Conservation (phyloP, 768 basidiomycete species). For the Auriscalpium orientale region DNA sequence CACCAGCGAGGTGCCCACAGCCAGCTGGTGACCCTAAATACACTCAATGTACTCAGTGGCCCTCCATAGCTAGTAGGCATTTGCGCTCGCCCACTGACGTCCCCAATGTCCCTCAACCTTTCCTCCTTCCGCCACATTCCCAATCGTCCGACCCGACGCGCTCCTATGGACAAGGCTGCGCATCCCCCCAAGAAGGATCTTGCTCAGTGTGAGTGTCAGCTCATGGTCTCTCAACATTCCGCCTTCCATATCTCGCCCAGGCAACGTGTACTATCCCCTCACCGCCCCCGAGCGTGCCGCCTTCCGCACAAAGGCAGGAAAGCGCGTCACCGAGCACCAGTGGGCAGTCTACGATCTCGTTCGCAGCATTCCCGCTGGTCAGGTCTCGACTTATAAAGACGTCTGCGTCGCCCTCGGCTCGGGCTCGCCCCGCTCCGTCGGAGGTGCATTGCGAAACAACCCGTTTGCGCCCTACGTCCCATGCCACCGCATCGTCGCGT, state of each 20-base stretch:
- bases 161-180: no score
- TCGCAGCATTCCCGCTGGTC: slow-evolving; percentile 7
- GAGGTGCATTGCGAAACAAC: slow-evolving; percentile 53
- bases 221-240: no score
- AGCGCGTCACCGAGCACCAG: slow-evolving; percentile 15
- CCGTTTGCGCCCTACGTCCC: slow-evolving; percentile 63
- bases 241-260: neutral
- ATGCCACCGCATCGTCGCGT: slow-evolving; percentile 64
- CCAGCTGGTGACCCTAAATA: no score
- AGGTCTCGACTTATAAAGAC: slow-evolving; percentile 14
- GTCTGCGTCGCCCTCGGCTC: slow-evolving; percentile 39
- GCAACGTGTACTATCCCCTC: slow-evolving; percentile 7
- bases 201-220: no score
- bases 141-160: no score
- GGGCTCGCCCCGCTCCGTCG: slow-evolving; percentile 67
- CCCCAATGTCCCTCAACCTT: no score
- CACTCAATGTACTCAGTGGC: no score
- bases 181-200: no score
- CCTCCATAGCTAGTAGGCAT: no score
- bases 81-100: no score
- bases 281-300: slow-evolving; percentile 7
- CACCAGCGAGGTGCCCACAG: no score
- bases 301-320: slow-evolving; percentile 11
- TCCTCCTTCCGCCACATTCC: no score
- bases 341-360: slow-evolving; percentile 16